Evolutionary conservation across 805 yeast genomes (phyloP).

Genomic region (Barnettozyma sp.): DNA sequence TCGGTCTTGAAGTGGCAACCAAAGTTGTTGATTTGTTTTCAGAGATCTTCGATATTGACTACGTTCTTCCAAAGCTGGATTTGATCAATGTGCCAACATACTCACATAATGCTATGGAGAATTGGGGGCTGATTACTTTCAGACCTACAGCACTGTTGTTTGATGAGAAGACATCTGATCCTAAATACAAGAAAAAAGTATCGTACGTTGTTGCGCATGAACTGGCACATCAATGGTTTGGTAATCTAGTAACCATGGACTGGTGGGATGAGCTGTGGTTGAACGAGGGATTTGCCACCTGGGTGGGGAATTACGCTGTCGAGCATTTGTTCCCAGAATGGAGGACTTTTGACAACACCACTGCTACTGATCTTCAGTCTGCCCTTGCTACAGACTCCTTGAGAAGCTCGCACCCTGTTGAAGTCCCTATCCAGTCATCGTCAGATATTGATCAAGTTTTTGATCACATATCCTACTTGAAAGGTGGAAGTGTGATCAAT

Average conservation of each 20-base stretch:
- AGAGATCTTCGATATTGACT: constrained; percentile 62
- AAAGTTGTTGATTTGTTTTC: constrained; percentile 70
- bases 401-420: constrained; percentile 79
- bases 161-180: constrained; percentile 60
- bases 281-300: constrained; percentile 85
- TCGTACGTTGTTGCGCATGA: constrained; percentile 85
- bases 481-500: constrained; percentile 73
- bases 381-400: constrained; percentile 71
- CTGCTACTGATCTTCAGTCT: constrained; percentile 60
- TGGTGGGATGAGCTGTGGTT: constrained; percentile 91
- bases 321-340: constrained; percentile 71
- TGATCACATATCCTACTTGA: constrained; percentile 75
- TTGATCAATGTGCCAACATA: constrained; percentile 76
- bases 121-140: constrained; percentile 77
- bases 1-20: constrained; percentile 67
- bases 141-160: constrained; percentile 67
- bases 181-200: constrained; percentile 58
- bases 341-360: constrained; percentile 78
- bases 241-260: constrained; percentile 84
- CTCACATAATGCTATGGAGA: constrained; percentile 86
- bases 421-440: constrained; percentile 71
- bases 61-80: constrained; percentile 77
- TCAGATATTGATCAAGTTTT: constrained; percentile 78
- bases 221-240: constrained; percentile 90
- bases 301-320: constrained; percentile 83